A percentile compares a stretch with the other conserved stretches of the same genome.
Conservation (phyloP, 345 rosid genomes). For the Rhodamnia argentea region DNA sequence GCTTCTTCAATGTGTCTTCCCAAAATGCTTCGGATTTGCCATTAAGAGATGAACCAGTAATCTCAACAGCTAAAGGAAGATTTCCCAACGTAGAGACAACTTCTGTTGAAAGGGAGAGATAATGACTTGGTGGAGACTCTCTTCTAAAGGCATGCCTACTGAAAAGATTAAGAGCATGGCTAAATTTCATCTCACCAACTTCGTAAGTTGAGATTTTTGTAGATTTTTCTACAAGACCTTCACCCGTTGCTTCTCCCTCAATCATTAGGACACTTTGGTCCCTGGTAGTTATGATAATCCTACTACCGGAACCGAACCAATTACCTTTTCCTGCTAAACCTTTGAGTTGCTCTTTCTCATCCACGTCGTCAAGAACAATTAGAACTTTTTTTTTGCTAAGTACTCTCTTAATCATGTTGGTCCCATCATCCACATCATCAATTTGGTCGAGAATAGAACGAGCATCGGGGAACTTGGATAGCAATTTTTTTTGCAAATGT, state of each 20-base stretch:
- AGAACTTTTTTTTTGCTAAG: rapidly evolving
- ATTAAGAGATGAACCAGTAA: rapidly evolving
- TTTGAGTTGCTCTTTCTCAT: not conserved
- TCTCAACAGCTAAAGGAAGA: not conserved
- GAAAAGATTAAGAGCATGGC: rapidly evolving
- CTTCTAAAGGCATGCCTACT: not conserved
- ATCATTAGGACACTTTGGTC: rapidly evolving
- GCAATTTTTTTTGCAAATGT: not conserved
- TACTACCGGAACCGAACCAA: not conserved
- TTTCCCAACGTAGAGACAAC: not conserved
- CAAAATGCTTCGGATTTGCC: rapidly evolving
- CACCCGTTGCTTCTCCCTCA: rapidly evolving
- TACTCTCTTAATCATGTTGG: not conserved
- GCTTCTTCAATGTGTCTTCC: not conserved
- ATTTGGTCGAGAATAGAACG: rapidly evolving
- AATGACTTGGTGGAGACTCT: rapidly evolving
- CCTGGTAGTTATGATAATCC: not conserved
- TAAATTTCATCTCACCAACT: rapidly evolving
- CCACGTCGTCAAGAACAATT: rapidly evolving
- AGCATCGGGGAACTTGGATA: rapidly evolving
- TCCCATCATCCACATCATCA: rapidly evolving
- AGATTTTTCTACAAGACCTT: rapidly evolving
- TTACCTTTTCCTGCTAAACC: rapidly evolving
- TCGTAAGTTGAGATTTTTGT: rapidly evolving
- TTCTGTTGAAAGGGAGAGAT: rapidly evolving